Conservation (phyloP, 768 basidiomycete genomes). For the Mycena latifolia region DNA sequence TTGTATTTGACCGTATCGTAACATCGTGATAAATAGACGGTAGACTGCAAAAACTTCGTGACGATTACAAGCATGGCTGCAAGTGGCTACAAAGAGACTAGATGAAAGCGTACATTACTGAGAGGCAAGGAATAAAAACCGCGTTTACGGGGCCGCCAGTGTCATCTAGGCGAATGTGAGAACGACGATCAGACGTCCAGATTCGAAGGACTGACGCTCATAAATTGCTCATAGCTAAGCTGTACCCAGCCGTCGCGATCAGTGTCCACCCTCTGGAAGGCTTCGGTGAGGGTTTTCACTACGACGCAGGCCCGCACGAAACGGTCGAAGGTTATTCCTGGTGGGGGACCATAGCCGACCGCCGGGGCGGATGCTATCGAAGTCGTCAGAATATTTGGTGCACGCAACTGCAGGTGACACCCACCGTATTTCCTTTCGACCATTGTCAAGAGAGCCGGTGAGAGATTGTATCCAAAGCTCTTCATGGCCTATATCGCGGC, state of each 20-base stretch:
- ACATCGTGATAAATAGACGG: neutral
- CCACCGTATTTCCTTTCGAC: constrained; percentile 85
- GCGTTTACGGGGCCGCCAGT: constrained; percentile 25
- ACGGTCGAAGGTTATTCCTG: constrained; percentile 88
- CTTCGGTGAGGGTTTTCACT: constrained; percentile 82
- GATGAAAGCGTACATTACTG: constrained; percentile 23
- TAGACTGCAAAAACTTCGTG: neutral
- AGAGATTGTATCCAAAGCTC: constrained; percentile 86
- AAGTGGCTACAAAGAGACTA: constrained; percentile 19
- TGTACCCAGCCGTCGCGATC: constrained; percentile 84
- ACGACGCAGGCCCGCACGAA: constrained; percentile 89
- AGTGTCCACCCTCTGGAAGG: constrained; percentile 82
- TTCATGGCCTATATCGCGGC: constrained; percentile 63
- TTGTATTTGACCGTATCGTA: neutral
- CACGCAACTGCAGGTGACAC: constrained; percentile 32
- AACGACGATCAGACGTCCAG: constrained; percentile 52
- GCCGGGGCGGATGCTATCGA: constrained; percentile 69
- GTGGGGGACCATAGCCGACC: constrained; percentile 70
- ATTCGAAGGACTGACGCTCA: constrained; percentile 67
- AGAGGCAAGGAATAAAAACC: constrained; percentile 43
- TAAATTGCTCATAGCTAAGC: constrained; percentile 85
- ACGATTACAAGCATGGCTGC: neutral
- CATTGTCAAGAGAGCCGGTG: constrained; percentile 69
- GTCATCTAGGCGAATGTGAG: constrained; percentile 23
- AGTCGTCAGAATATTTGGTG: constrained; percentile 15